A percentile compares a stretch with the other conserved stretches of the same genome.
Evolutionary conservation across 306 rosid species (phyloP).

Genomic region (Inga leiocalycina): DNA sequence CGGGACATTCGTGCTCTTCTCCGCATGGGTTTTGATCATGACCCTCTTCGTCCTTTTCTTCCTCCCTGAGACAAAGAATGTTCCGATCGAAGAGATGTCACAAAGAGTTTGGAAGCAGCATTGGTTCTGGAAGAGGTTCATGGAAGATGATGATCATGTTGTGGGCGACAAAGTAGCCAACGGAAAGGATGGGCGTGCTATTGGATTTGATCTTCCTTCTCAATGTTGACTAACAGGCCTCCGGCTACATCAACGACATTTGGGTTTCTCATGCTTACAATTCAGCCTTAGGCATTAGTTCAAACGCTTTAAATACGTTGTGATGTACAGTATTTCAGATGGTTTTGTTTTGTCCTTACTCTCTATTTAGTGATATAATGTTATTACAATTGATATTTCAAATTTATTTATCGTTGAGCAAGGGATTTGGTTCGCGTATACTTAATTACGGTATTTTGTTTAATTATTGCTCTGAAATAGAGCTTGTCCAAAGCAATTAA

Average conservation of each 20-base stretch:
- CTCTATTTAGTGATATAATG: not conserved
- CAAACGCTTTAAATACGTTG: not conserved
- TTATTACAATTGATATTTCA: not conserved
- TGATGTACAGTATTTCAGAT: not conserved
- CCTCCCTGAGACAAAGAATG: constrained; percentile 82
- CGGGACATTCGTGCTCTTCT: constrained; percentile 89
- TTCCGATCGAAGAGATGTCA: constrained; percentile 90
- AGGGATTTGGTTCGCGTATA: not conserved
- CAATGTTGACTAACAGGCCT: constrained; percentile 37
- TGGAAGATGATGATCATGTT: constrained; percentile 38
- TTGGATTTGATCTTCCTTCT: constrained; percentile 53
- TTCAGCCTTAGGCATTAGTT: not conserved
- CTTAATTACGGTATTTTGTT: not conserved
- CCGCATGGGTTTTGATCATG: constrained; percentile 86
- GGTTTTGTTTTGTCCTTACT: not conserved
- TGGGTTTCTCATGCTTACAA: not conserved
- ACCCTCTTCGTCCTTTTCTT: constrained; percentile 61
- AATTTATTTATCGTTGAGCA: not conserved
- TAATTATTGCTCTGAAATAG: not conserved
- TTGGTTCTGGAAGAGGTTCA: constrained; percentile 89
- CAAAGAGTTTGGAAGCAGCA: constrained; percentile 88
- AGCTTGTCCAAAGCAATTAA: constrained; percentile 1
- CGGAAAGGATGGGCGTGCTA: constrained; percentile 18
- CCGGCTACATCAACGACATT: not conserved
- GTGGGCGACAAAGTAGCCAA: not conserved